These are phyloP conservation scores for Diaporthe citrichinensis DNA, from an alignment of 2,329 filamentous ascomycete genomes.

Conservation along the genomic window DNA sequence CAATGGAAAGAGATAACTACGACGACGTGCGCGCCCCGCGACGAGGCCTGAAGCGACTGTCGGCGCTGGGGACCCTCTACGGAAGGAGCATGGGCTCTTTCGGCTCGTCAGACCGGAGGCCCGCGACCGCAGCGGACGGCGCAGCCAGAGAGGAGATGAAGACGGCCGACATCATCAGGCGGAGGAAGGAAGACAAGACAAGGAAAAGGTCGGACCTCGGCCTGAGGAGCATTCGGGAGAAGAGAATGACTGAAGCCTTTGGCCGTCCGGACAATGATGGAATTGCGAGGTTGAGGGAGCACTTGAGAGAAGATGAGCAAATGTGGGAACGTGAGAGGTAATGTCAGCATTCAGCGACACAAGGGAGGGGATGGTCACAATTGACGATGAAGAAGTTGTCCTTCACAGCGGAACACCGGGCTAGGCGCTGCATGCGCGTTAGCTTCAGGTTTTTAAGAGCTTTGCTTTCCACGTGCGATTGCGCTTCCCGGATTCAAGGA, in stretches of 20 bases:
- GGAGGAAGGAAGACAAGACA: constrained; percentile 52
- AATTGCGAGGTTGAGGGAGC: background rate
- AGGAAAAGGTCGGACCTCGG: constrained; percentile 43
- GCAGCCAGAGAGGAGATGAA: constrained; percentile 41
- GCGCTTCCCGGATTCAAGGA: background rate
- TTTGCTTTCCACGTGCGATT: background rate
- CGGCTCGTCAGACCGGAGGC: constrained; percentile 30
- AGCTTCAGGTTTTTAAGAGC: background rate
- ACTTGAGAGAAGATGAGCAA: background rate
- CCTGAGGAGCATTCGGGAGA: constrained; percentile 21
- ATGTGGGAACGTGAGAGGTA: background rate
- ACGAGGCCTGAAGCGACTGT: constrained; percentile 37
- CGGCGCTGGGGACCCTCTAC: constrained; percentile 39
- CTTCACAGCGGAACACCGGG: too few relatives aligned
- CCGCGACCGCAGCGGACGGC: background rate
- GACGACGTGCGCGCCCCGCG: background rate
- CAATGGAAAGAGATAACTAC: background rate
- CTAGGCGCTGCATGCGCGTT: too few relatives aligned
- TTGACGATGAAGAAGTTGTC: too few relatives aligned
- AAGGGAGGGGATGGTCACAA: too few relatives aligned
- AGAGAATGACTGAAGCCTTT: constrained; percentile 29
- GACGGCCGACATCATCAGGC: constrained; percentile 47
- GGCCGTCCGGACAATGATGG: background rate
- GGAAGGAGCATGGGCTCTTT: constrained; percentile 38
- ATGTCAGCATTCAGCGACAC: too few relatives aligned